Conservation (phyloP, 2,329 filamentous ascomycete species). For the Orbilia blumenaviensis region DNA sequence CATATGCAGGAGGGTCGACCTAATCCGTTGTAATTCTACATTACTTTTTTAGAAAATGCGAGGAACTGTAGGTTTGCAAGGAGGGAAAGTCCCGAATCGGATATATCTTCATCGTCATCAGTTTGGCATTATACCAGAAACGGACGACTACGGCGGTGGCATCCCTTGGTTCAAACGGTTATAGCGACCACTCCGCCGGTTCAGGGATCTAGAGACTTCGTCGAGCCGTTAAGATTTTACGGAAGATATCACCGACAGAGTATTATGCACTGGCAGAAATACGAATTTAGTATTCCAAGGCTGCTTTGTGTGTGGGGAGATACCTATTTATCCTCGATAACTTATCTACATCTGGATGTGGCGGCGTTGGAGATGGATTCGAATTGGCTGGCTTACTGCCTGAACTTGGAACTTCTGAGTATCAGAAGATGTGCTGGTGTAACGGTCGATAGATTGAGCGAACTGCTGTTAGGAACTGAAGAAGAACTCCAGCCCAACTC, state of each 20-base stretch:
- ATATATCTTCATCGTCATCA: neutral
- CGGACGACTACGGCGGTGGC: neutral
- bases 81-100: neutral
- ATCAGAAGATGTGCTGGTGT: constrained; percentile 17
- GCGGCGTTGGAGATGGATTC: neutral
- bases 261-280: constrained; percentile 4
- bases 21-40: too few relatives aligned
- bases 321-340: constrained; percentile 1
- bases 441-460: neutral
- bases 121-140: neutral
- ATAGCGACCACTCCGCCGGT: neutral
- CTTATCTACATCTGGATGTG: constrained; percentile 3
- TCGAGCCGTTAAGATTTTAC: constrained; percentile 15
- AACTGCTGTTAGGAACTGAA: neutral
- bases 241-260: constrained; percentile 6
- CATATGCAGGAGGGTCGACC: too few relatives aligned
- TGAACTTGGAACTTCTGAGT: constrained; percentile 12
- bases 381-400: constrained; percentile 13
- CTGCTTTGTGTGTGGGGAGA: constrained; percentile 18
- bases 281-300: constrained; percentile 12
- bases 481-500: neutral
- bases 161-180: neutral
- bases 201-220: neutral
- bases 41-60: too few relatives aligned
- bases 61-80: neutral